These are phyloP conservation scores for Pseudohalonectria lignicola DNA, from an alignment of 2,329 filamentous ascomycete species.

Conservation along the genomic window DNA sequence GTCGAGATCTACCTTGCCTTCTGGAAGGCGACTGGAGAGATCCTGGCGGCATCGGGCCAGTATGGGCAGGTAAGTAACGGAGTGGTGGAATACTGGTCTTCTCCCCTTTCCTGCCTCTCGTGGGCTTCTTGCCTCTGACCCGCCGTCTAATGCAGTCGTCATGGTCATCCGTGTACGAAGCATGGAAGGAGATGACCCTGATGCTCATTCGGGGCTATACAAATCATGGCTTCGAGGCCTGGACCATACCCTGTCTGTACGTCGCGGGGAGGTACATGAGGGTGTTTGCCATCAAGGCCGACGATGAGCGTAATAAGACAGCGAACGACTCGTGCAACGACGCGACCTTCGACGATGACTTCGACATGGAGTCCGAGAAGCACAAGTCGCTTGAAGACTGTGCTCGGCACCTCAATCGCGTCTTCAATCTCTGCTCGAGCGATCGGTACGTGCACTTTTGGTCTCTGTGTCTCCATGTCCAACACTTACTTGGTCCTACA, in stretches of 20 bases:
- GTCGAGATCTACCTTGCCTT: conserved; percentile 72
- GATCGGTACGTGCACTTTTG: conserved; percentile 56
- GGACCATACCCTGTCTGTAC: conserved; percentile 89
- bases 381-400: conserved; percentile 85
- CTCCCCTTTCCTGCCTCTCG: too few relatives aligned
- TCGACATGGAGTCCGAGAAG: conserved; percentile 64
- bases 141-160: conserved; percentile 28
- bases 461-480: neutral
- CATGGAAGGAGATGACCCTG: conserved; percentile 79
- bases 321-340: conserved; percentile 25
- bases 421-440: conserved; percentile 82
- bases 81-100: too few relatives aligned
- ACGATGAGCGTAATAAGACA: conserved; percentile 48
- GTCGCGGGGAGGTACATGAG: conserved; percentile 77
- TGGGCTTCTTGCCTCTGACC: too few relatives aligned
- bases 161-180: conserved; percentile 74
- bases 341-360: conserved; percentile 63
- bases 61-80: too few relatives aligned
- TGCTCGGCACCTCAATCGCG: conserved; percentile 78
- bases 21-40: conserved; percentile 70
- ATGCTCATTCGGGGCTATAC: conserved; percentile 73
- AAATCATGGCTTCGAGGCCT: conserved; percentile 65
- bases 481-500: too few relatives aligned
- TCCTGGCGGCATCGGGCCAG: too few relatives aligned
- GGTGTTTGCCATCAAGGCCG: conserved; percentile 82